Percentiles rank a stretch among this genome's conserved stretches.
Evolutionary conservation across 2,329 filamentous ascomycete genomes (phyloP).

Genomic region (Neodidymelliopsis sp.): DNA sequence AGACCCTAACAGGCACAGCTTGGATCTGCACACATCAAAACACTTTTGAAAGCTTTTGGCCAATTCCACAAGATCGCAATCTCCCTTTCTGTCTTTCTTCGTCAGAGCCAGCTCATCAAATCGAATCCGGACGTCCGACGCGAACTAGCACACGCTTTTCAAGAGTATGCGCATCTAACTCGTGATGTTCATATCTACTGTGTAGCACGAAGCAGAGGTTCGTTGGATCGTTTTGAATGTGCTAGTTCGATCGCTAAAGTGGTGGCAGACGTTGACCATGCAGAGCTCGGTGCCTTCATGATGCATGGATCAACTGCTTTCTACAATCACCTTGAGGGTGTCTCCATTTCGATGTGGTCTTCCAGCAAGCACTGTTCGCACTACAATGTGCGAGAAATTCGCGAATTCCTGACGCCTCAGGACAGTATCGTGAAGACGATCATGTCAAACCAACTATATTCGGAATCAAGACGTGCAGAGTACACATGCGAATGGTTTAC

Average conservation of each 20-base stretch:
- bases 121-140: constrained; percentile 27
- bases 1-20: constrained; percentile 13
- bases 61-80: constrained; percentile 31
- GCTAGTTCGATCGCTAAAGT: no score
- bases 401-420: constrained; percentile 51
- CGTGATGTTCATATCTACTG: constrained; percentile 18
- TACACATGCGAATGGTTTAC: constrained; percentile 61
- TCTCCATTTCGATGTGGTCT: constrained; percentile 27
- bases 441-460: constrained; percentile 44
- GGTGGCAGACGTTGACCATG: constrained; percentile 11
- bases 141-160: constrained; percentile 30
- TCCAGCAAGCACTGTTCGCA: constrained; percentile 22
- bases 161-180: constrained; percentile 27
- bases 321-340: constrained; percentile 23
- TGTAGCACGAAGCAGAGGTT: not conserved
- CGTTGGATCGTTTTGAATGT: no score
- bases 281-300: constrained; percentile 27
- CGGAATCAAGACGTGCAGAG: constrained; percentile 41
- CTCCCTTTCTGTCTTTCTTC: constrained; percentile 26
- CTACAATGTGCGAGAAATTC: constrained; percentile 33
- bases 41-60: constrained; percentile 28
- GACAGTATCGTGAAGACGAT: constrained; percentile 53
- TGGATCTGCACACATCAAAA: constrained; percentile 24
- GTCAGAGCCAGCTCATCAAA: constrained; percentile 26
- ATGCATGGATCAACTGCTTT: constrained; percentile 17